Evolutionary conservation across 305 asterid species (phyloP), one percentile per base, ranked within the genome.

Genomic region (Striga hermonthica): DNA sequence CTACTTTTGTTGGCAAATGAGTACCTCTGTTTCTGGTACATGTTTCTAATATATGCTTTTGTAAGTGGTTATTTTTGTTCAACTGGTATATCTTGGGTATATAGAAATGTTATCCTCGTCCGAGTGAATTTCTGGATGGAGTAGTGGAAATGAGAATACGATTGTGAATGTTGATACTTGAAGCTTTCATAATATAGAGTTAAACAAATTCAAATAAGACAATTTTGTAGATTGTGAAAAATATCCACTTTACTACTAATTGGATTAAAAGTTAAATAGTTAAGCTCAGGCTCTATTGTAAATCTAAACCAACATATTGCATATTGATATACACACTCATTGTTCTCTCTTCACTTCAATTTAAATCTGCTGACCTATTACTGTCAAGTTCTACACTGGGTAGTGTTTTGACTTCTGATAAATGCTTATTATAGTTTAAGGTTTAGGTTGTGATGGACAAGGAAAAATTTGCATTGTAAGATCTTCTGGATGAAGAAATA

Each of bases 401-500:
- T 53, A 53, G 2, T 5, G n/a, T 22, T 54, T 22, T 54, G 7
- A 54, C 31, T 22, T 54, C 31, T 54, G 7, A 54, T 54, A 60
- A 64, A 31, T 57, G 10, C 53, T 50, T 64, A 47, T 71, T 54
- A 35, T 58, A 60, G 71, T 39, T 76, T 70, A 68, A 93, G 99
- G 95, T 93, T 71, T 97, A 93, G 80, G 82, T 95, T 5, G 85
- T 93, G 75, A 77, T 93, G 73, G 99, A 93, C 88, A 84, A 86
- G 87, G 99, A 93, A 35, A 78, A 78, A 72, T 88, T 77, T 82
- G 76, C 95, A 1, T 65, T 93, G 85, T 97, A 93, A 74, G 99
- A 90, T 83, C 99, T 93, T 68, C 76, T 93, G 88, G 99, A 93
- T 75, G 99, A 90, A 82, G 99, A 93, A 76, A 97, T 90, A 80